These are phyloP conservation scores for Tylopilus vinaceipallidus DNA, from an alignment of 768 basidiomycete species.

Conservation along the genomic window DNA sequence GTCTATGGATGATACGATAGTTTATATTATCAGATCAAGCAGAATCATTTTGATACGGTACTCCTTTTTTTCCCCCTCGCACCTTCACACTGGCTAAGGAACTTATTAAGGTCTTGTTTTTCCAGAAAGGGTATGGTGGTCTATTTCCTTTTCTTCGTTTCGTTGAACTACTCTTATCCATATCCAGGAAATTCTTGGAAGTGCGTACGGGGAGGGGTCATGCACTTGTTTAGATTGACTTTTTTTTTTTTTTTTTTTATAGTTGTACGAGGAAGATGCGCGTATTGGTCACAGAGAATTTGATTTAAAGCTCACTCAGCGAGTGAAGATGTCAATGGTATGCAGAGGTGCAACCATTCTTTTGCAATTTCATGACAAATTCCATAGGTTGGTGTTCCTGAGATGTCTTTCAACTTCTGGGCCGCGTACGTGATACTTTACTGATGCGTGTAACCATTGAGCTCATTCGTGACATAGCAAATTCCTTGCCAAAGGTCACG, in stretches of 20 bases:
- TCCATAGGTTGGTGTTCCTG: conserved; percentile 87
- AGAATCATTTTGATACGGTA: conserved; percentile 95
- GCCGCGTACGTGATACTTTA: conserved; percentile 59
- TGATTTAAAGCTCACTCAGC: conserved; percentile 85
- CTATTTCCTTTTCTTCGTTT: conserved; percentile 4
- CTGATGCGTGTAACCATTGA: conserved; percentile 1
- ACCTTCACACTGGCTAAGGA: conserved; percentile 16
- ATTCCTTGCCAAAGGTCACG: conserved; percentile 64
- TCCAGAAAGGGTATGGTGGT: conserved; percentile 84
- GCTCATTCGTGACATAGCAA: conserved; percentile 44
- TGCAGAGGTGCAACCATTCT: too few species aligned
- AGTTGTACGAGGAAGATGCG: conserved; percentile 96
- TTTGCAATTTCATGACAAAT: background rate
- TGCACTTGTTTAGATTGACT: too few species aligned
- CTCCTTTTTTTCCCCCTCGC: background rate
- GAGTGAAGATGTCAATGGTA: conserved; percentile 99
- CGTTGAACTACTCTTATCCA: conserved; percentile 19
- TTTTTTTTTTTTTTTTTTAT: too few species aligned
- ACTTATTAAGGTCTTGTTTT: conserved; percentile 73
- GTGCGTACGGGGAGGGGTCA: conserved; percentile 43
- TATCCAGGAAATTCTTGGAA: conserved; percentile 75
- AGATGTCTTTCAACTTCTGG: conserved; percentile 91
- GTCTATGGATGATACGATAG: background rate
- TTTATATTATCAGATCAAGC: conserved; percentile 76
- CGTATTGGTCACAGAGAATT: conserved; percentile 91